phyloP scores from a whole-genome alignment of 2,329 filamentous ascomycete species.

The Apiospora sp. region DNA sequence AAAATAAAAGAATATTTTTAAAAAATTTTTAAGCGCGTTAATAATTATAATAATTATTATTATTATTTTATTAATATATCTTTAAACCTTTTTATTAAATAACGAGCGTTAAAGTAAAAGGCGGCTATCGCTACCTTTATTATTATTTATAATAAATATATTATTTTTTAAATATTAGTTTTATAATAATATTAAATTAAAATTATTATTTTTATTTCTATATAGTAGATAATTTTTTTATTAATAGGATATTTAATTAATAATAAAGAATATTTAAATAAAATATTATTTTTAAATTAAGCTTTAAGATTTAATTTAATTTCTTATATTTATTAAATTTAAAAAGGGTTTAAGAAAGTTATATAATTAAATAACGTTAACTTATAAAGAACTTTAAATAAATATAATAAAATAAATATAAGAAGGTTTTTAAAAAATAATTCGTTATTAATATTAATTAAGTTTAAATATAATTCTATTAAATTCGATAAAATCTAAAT shows the following conservation, averaged over 20 bases:
- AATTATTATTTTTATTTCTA: neutral
- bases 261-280: neutral
- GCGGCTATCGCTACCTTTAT: too few species aligned
- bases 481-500: neutral
- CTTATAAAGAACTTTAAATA: neutral
- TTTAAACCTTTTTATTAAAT: neutral
- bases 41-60: too few species aligned
- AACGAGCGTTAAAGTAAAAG: neutral
- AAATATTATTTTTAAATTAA: too few species aligned
- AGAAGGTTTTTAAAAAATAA: neutral
- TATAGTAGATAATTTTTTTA: neutral
- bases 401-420: neutral
- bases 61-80: neutral
- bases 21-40: too few species aligned
- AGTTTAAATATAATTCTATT: too few species aligned
- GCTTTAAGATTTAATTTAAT: too few species aligned
- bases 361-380: neutral
- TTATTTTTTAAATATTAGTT: neutral
- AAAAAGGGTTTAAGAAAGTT: neutral
- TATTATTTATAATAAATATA: neutral
- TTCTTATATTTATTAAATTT: neutral
- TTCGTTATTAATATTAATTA: neutral
- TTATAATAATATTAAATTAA: neutral
- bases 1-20: too few species aligned
- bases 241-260: neutral